A percentile compares a stretch with the other conserved stretches of the same genome.
Conservation (phyloP, 1,284 basidiomycete genomes). For the Puccinia polysora region DNA sequence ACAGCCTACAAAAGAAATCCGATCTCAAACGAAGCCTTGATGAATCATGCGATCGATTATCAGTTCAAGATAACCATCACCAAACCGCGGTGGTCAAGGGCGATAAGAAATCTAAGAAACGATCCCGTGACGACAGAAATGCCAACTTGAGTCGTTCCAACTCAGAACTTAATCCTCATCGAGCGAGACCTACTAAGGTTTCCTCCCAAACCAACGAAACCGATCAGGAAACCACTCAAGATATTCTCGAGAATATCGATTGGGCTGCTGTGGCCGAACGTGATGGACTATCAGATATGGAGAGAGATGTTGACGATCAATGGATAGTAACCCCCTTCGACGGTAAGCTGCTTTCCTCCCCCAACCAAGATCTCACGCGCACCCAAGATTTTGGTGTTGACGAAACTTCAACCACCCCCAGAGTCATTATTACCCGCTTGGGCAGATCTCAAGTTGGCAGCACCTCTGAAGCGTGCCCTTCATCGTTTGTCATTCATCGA, state of each 20-base stretch:
- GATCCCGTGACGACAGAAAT: too few species aligned
- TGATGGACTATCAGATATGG: constrained; percentile 40
- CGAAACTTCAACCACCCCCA: not conserved
- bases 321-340: constrained; percentile 26
- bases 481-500: constrained; percentile 65
- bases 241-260: constrained; percentile 19
- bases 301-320: constrained; percentile 15
- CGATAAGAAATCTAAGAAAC: too few species aligned
- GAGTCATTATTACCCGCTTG: constrained; percentile 39
- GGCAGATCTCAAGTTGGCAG: constrained; percentile 34
- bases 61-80: too few species aligned
- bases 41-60: not conserved
- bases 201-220: not conserved
- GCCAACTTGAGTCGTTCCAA: too few species aligned
- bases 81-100: too few species aligned
- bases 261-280: constrained; percentile 33
- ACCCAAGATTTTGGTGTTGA: not conserved
- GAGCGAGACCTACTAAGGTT: too few species aligned
- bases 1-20: constrained; percentile 20
- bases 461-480: constrained; percentile 58
- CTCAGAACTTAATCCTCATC: too few species aligned
- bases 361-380: not conserved
- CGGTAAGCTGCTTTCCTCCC: constrained; percentile 9
- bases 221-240: not conserved
- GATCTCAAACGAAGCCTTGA: constrained; percentile 14